Conservation (phyloP, 2,329 filamentous ascomycete genomes). For the Coleophoma eucalyptorum region DNA sequence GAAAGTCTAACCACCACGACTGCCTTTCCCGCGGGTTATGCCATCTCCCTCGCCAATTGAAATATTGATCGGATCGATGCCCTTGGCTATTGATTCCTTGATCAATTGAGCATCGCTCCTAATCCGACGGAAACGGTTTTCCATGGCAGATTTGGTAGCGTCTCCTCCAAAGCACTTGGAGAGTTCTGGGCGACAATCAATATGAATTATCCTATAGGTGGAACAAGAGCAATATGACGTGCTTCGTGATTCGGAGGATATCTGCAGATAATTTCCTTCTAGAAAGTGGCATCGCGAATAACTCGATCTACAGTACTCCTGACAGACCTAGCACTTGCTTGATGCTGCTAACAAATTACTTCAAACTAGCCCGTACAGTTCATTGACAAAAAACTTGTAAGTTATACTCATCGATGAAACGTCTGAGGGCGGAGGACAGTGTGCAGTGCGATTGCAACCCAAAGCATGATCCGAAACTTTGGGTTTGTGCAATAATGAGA, state of each 20-base stretch:
- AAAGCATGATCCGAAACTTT: too few species aligned
- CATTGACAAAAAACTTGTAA: not conserved
- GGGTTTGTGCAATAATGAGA: too few species aligned
- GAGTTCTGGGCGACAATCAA: slow-evolving; percentile 19
- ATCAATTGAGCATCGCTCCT: slow-evolving; percentile 34
- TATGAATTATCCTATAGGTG: not conserved
- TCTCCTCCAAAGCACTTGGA: slow-evolving; percentile 26
- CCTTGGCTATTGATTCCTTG: slow-evolving; percentile 20
- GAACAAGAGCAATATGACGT: too few species aligned
- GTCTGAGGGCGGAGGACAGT: too few species aligned
- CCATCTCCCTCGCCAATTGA: slow-evolving; percentile 14
- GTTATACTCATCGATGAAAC: not conserved
- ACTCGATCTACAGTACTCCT: slow-evolving; percentile 12
- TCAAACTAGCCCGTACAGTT: not conserved
- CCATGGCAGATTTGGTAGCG: slow-evolving; percentile 28
- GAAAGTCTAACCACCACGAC: slow-evolving; percentile 7
- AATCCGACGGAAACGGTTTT: slow-evolving; percentile 35
- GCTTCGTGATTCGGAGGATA: not conserved
- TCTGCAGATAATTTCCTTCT: not conserved
- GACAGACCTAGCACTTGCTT: not conserved
- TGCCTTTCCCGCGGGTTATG: not conserved
- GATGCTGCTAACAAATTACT: not conserved
- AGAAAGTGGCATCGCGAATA: slow-evolving; percentile 5
- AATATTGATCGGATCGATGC: slow-evolving; percentile 30
- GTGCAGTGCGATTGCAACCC: too few species aligned